Percentiles rank a stretch among this genome's conserved stretches.
phyloP scores from a whole-genome alignment of 2,329 filamentous ascomycete genomes.

The Aspergillus costaricaensis region DNA sequence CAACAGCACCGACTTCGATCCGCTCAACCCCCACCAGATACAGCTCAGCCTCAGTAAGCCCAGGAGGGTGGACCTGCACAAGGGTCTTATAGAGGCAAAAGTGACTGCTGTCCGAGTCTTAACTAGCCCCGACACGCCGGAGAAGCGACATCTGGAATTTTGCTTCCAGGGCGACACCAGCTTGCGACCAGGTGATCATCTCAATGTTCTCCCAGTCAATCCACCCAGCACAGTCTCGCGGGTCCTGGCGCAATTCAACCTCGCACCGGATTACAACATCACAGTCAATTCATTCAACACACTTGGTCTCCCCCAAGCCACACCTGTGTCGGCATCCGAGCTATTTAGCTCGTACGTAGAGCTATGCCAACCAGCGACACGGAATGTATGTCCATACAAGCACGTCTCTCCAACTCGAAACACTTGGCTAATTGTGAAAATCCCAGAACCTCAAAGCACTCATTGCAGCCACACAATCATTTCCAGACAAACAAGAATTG shows the following conservation, averaged over 20 bases:
- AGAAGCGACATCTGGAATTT: slow-evolving; percentile 68
- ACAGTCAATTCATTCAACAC: slow-evolving; percentile 50
- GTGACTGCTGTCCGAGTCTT: slow-evolving; percentile 58
- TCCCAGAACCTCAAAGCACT: no score
- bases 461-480: no score
- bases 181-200: slow-evolving; percentile 76
- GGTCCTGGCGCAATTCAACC: slow-evolving; percentile 63
- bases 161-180: slow-evolving; percentile 64
- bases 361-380: slow-evolving; percentile 63
- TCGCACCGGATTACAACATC: slow-evolving; percentile 67
- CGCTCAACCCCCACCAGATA: slow-evolving; percentile 27
- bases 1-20: neutral
- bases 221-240: slow-evolving; percentile 62
- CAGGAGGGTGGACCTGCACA: no score
- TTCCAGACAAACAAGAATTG: no score
- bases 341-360: slow-evolving; percentile 72
- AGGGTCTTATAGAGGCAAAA: slow-evolving; percentile 40
- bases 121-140: slow-evolving; percentile 51
- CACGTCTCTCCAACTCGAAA: no score
- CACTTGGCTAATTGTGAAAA: no score
- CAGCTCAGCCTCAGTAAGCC: slow-evolving; percentile 39
- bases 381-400: no score
- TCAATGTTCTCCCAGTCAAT: slow-evolving; percentile 73
- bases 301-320: slow-evolving; percentile 53
- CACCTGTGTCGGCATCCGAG: slow-evolving; percentile 61